These are phyloP conservation scores for Cordyceps militaris DNA, from an alignment of 2,329 filamentous ascomycete genomes.

Conservation along the genomic window DNA sequence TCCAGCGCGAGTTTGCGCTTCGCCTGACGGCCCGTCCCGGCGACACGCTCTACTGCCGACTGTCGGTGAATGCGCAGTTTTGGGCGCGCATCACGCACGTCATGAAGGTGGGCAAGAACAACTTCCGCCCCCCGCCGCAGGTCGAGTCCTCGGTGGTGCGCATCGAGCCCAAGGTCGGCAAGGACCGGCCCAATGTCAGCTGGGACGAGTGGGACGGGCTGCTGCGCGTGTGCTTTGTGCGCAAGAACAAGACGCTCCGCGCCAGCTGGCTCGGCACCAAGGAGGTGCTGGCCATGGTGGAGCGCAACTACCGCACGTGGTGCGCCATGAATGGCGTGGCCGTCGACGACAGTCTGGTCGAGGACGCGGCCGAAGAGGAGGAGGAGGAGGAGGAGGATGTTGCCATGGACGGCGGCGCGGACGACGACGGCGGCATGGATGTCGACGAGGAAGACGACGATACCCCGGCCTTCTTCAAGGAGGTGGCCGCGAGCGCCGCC, in stretches of 20 bases:
- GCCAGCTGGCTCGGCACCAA: conserved; percentile 74
- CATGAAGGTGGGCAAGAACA: conserved; percentile 93
- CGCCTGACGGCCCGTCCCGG: conserved; percentile 81
- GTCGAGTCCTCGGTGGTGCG: conserved; percentile 89
- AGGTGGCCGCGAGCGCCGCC: conserved; percentile 33
- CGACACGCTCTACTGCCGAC: conserved; percentile 82
- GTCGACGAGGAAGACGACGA: conserved; percentile 59
- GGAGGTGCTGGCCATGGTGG: conserved; percentile 74
- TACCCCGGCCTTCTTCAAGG: conserved; percentile 77
- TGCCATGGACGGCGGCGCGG: conserved; percentile 36
- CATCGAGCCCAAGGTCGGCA: conserved; percentile 77
- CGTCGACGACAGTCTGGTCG: conserved; percentile 59
- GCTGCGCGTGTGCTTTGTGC: conserved; percentile 60
- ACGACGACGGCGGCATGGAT: conserved; percentile 43
- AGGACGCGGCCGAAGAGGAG: conserved; percentile 38
- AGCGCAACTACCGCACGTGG: conserved; percentile 82
- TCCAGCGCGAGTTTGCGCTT: conserved; percentile 90
- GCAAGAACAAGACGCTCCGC: conserved; percentile 86
- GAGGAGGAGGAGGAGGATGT: conserved; percentile 33
- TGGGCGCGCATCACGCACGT: conserved; percentile 61
- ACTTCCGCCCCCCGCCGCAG: conserved; percentile 90
- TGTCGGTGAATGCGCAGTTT: conserved; percentile 91
- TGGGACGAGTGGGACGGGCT: conserved; percentile 96
- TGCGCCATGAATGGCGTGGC: conserved; percentile 79
- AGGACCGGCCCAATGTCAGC: conserved; percentile 71